A percentile compares a stretch with the other conserved stretches of the same genome.
Conservation (phyloP, 2,329 filamentous ascomycete species). For the Aureobasidium sp. region DNA sequence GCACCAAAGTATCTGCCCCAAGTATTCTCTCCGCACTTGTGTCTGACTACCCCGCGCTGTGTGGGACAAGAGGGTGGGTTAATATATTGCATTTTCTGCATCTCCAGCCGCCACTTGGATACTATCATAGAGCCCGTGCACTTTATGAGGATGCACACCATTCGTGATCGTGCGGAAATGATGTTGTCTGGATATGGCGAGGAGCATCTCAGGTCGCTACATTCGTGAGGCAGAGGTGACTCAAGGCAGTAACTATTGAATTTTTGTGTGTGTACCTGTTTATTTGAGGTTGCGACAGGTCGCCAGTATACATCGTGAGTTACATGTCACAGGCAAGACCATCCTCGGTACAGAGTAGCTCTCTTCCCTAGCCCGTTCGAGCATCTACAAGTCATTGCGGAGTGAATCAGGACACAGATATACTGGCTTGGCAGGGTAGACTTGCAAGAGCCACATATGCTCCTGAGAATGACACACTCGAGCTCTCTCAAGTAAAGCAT, state of each 20-base stretch:
- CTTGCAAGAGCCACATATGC: background rate
- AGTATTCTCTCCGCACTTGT: conserved; percentile 1
- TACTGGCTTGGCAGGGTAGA: background rate
- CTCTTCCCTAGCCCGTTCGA: background rate
- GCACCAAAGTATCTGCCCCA: background rate
- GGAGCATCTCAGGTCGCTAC: background rate
- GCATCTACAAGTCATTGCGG: background rate
- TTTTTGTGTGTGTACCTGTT: background rate
- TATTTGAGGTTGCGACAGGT: background rate
- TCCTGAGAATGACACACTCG: background rate
- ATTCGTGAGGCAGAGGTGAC: background rate
- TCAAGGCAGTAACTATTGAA: background rate
- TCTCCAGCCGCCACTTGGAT: background rate
- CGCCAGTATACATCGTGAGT: background rate
- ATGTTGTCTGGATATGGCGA: background rate
- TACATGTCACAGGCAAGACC: background rate
- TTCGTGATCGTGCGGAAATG: background rate
- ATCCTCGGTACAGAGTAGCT: background rate
- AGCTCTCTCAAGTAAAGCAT: background rate
- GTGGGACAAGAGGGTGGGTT: background rate
- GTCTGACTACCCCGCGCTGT: background rate
- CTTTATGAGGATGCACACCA: background rate
- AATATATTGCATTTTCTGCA: conserved; percentile 8
- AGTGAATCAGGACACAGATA: background rate
- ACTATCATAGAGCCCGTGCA: background rate